Evolutionary conservation across 2,329 filamentous ascomycete genomes (phyloP).

Genomic region (Allantophomopsis lycopodina): DNA sequence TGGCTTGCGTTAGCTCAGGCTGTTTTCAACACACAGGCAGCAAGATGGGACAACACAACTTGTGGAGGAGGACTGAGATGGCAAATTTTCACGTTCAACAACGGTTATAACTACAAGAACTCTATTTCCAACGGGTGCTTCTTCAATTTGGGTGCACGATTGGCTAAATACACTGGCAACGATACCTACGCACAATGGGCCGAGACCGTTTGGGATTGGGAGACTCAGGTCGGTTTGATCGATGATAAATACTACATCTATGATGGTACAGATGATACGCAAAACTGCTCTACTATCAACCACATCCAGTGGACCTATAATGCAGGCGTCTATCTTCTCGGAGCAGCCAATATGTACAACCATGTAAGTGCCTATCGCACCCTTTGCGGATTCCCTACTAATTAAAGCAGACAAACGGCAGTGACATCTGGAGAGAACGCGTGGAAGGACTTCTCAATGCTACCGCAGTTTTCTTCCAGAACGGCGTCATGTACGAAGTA

Average conservation of each 20-base stretch:
- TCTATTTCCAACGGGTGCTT: constrained; percentile 49
- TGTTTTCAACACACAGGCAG: constrained; percentile 68
- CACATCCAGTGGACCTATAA: constrained; percentile 60
- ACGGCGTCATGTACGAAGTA: constrained; percentile 48
- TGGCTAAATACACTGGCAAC: constrained; percentile 68
- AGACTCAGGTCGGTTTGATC: constrained; percentile 40
- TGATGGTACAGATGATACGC: constrained; percentile 43
- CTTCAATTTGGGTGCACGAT: constrained; percentile 49
- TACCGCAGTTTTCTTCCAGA: constrained; percentile 40
- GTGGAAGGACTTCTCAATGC: constrained; percentile 41
- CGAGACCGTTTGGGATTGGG: constrained; percentile 59
- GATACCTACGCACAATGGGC: constrained; percentile 68
- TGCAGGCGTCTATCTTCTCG: constrained; percentile 49
- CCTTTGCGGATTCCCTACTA: not conserved
- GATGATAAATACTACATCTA: constrained; percentile 44
- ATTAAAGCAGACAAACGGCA: constrained; percentile 22
- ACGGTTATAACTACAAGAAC: constrained; percentile 68
- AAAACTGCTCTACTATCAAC: constrained; percentile 42
- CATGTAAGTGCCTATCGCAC: constrained; percentile 25
- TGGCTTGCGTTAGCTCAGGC: constrained; percentile 65
- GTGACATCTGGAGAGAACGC: constrained; percentile 40
- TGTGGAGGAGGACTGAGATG: constrained; percentile 70
- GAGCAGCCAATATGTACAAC: constrained; percentile 57
- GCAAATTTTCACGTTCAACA: constrained; percentile 78
- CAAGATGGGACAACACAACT: constrained; percentile 53